A percentile compares a stretch with the other conserved stretches of the same genome.
Conservation (phyloP, 495 filamentous ascomycete species). For the Margaritispora aquatica region DNA sequence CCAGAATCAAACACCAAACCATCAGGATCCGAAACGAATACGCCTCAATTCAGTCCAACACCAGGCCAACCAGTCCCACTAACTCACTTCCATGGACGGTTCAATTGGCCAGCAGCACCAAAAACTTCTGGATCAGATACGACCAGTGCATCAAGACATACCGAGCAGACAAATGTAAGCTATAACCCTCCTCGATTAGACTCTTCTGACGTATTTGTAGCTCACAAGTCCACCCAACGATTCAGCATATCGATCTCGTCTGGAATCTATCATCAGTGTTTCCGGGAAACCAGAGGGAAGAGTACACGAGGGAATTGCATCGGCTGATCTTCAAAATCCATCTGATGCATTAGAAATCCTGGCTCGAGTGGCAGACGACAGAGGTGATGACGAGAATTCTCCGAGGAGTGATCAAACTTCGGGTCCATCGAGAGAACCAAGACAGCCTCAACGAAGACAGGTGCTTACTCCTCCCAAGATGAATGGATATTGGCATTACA, state of each 20-base stretch:
- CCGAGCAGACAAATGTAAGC: conserved; percentile 21
- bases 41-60: conserved; percentile 12
- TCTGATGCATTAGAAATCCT: conserved; percentile 41
- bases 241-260: conserved; percentile 2
- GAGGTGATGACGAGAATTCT: conserved; percentile 18
- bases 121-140: conserved; percentile 15
- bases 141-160: conserved; percentile 15
- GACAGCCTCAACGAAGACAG: not conserved
- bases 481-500: conserved; percentile 20
- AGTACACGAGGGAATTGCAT: conserved; percentile 26
- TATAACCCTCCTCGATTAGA: not conserved
- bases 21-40: not conserved
- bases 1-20: conserved; percentile 2
- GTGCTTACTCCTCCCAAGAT: conserved; percentile 9
- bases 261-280: conserved; percentile 14
- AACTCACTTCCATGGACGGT: conserved; percentile 8
- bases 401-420: conserved; percentile 9
- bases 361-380: conserved; percentile 37
- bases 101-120: conserved; percentile 9
- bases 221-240: conserved; percentile 10
- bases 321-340: conserved; percentile 38
- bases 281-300: conserved; percentile 5
- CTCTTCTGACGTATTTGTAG: conserved; percentile 3
- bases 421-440: conserved; percentile 1
- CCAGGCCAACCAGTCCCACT: not conserved